A percentile compares a stretch with the other conserved stretches of the same genome.
Conservation (phyloP, 1,284 basidiomycete genomes). For the Neolentinus lepideus region DNA sequence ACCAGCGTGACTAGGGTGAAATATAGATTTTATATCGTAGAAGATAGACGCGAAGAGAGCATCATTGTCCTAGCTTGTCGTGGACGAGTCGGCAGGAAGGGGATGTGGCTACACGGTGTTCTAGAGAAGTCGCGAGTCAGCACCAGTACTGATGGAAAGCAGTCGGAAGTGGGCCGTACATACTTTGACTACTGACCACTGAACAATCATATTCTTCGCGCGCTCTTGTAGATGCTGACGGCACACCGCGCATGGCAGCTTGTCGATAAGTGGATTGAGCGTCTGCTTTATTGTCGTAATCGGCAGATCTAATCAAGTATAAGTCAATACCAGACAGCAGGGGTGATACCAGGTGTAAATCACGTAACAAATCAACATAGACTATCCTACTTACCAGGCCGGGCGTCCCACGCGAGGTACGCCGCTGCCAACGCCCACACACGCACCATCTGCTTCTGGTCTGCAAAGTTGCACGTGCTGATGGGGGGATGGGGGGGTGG, state of each 20-base stretch:
- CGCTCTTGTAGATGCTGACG: neutral
- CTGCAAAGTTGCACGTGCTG: constrained; percentile 44
- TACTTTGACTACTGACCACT: constrained; percentile 3
- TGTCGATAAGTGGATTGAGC: neutral
- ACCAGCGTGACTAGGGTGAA: neutral
- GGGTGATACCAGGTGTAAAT: neutral
- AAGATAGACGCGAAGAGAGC: no score
- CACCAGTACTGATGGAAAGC: neutral
- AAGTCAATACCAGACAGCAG: neutral
- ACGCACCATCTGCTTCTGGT: constrained; percentile 55
- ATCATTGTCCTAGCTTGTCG: no score
- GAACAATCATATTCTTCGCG: neutral
- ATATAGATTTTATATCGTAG: neutral
- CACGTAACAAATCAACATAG: neutral
- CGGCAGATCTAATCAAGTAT: neutral
- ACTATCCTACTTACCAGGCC: constrained; percentile 40
- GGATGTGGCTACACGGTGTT: neutral
- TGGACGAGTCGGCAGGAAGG: no score
- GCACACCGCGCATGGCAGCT: neutral
- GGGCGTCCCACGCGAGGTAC: constrained; percentile 62
- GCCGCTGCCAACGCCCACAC: constrained; percentile 64
- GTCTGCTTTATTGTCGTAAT: neutral
- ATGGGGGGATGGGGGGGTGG: constrained; percentile 59
- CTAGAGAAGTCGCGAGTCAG: neutral
- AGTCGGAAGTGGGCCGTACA: neutral